Evolutionary conservation across 2,329 filamentous ascomycete genomes (phyloP).

Genomic region (Penicillium sp.): DNA sequence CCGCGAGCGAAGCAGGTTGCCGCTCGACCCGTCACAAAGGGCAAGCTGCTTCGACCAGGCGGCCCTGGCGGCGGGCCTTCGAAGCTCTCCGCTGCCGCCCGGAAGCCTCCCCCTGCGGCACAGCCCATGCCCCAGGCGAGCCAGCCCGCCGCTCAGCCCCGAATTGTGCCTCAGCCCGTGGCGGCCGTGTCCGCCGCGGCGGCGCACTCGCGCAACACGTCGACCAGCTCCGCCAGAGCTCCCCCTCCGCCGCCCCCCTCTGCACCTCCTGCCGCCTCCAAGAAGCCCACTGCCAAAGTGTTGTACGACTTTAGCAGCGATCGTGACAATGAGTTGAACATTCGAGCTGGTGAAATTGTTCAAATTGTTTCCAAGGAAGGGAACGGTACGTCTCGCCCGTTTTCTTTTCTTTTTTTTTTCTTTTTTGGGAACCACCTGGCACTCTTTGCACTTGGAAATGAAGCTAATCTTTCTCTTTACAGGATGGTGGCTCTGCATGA

Average conservation of each 20-base stretch:
- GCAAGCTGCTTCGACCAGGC: constrained; percentile 85
- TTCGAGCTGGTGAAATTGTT: constrained; percentile 73
- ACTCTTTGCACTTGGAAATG: background rate
- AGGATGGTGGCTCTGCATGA: constrained; percentile 97
- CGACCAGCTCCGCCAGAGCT: constrained; percentile 56
- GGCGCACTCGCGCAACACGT: constrained; percentile 44
- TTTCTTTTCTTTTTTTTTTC: no score
- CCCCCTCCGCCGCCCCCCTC: constrained; percentile 64
- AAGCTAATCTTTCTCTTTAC: constrained; percentile 20
- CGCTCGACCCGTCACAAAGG: constrained; percentile 83
- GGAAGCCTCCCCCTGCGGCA: constrained; percentile 31
- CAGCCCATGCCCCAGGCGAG: constrained; percentile 32
- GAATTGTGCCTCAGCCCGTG: constrained; percentile 36
- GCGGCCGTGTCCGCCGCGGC: constrained; percentile 25
- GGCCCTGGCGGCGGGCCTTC: constrained; percentile 78
- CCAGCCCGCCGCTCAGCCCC: constrained; percentile 28
- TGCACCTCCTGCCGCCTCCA: constrained; percentile 52
- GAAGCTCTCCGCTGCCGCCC: constrained; percentile 50
- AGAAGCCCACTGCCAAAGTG: constrained; percentile 78
- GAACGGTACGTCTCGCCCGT: constrained; percentile 63
- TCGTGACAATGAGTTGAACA: constrained; percentile 75
- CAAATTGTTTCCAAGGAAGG: constrained; percentile 90
- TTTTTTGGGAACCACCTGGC: no score
- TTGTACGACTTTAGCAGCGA: constrained; percentile 88
- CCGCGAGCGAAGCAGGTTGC: constrained; percentile 82